A percentile compares a stretch with the other conserved stretches of the same genome.
Conservation (phyloP, 2,329 filamentous ascomycete species). For the Alternaria incomplexa region DNA sequence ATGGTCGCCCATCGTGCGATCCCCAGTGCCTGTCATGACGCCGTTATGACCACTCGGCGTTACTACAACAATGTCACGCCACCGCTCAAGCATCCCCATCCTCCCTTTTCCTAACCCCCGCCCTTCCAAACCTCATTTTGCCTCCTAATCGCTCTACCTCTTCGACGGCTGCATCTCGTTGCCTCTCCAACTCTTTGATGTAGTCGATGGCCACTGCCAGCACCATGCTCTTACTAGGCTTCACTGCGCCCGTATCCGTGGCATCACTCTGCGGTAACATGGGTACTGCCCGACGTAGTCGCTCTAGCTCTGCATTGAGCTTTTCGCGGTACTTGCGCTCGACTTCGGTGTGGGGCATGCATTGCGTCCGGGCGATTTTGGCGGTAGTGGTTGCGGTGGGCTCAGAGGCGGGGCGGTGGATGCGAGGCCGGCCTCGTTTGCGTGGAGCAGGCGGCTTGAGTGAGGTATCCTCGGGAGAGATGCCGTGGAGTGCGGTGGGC, state of each 20-base stretch:
- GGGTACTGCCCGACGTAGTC: slow-evolving; percentile 28
- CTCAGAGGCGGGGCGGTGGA: slow-evolving; percentile 8
- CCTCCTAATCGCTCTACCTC: slow-evolving; percentile 15
- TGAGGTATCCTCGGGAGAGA: background rate
- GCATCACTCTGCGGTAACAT: slow-evolving; percentile 23
- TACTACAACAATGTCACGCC: background rate
- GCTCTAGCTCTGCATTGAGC: slow-evolving; percentile 32
- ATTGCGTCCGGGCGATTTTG: slow-evolving; percentile 8
- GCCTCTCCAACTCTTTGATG: slow-evolving; percentile 14
- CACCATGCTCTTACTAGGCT: slow-evolving; percentile 20
- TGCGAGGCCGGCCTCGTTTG: slow-evolving; percentile 10
- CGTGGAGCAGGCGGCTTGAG: slow-evolving; percentile 7
- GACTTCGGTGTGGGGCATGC: slow-evolving; percentile 31
- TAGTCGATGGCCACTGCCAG: slow-evolving; percentile 21
- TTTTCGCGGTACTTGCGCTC: slow-evolving; percentile 23
- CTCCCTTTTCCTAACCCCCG: background rate
- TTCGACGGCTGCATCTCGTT: slow-evolving; percentile 14
- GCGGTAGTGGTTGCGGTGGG: background rate
- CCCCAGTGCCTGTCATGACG: background rate
- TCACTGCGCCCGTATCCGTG: slow-evolving; percentile 11
- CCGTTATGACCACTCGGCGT: background rate
- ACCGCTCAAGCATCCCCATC: background rate
- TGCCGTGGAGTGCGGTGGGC: background rate
- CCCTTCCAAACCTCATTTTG: slow-evolving; percentile 8
- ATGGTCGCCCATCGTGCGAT: background rate